Conservation (phyloP, 1,284 basidiomycete genomes). For the Puccinia horiana region DNA sequence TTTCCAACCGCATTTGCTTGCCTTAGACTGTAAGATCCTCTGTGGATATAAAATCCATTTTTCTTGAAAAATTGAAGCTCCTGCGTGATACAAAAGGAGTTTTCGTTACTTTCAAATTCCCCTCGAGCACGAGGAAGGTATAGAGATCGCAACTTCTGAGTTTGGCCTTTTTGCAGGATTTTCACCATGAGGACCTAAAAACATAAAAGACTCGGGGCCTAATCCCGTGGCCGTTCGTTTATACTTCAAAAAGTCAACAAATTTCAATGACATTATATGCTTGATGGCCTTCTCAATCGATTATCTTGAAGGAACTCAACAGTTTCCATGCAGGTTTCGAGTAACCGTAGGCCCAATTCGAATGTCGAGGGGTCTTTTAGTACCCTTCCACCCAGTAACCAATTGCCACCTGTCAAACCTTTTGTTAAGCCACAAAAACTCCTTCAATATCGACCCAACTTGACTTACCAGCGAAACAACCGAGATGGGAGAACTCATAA, state of each 20-base stretch:
- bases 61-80: slow-evolving; percentile 13
- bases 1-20: not conserved
- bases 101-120: not conserved
- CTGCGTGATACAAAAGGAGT: not conserved
- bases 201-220: slow-evolving; percentile 33
- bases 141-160: slow-evolving; percentile 4
- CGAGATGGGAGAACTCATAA: slow-evolving; percentile 45
- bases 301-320: slow-evolving; percentile 15
- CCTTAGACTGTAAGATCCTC: slow-evolving; percentile 16
- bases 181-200: slow-evolving; percentile 36
- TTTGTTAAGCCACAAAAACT: not conserved
- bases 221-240: slow-evolving; percentile 40
- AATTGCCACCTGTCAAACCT: slow-evolving; percentile 40
- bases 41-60: slow-evolving; percentile 27
- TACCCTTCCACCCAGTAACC: slow-evolving; percentile 38
- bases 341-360: slow-evolving; percentile 16
- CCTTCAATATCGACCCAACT: not conserved
- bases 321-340: slow-evolving; percentile 45
- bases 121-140: not conserved
- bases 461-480: slow-evolving; percentile 40
- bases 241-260: slow-evolving; percentile 6
- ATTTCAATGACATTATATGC: not conserved
- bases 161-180: not conserved
- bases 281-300: not conserved
- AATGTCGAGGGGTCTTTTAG: slow-evolving; percentile 28